phyloP scores from a whole-genome alignment of 2,329 filamentous ascomycete species.

The Aspergillus persii region DNA sequence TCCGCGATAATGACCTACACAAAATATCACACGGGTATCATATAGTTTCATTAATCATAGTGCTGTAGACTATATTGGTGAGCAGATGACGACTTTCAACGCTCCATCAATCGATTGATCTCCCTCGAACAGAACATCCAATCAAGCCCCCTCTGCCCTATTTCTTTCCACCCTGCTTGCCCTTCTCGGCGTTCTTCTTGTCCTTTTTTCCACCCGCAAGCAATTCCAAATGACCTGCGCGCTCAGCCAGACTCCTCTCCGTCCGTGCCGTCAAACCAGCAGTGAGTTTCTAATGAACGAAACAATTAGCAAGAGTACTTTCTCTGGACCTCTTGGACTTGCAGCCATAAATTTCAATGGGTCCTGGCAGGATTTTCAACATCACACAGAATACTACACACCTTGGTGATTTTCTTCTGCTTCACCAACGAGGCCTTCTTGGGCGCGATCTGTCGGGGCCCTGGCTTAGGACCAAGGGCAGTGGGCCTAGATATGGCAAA shows the following conservation, averaged over 20 bases:
- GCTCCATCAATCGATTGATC: not conserved
- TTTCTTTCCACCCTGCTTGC: constrained; percentile 24
- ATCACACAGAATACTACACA: constrained; percentile 22
- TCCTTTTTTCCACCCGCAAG: constrained; percentile 66
- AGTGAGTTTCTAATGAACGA: constrained; percentile 53
- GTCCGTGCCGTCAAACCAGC: constrained; percentile 63
- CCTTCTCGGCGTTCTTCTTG: constrained; percentile 38
- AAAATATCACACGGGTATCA: constrained; percentile 12
- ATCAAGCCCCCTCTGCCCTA: constrained; percentile 8
- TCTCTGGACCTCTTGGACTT: not conserved
- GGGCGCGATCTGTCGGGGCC: constrained; percentile 62
- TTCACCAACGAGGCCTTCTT: constrained; percentile 62
- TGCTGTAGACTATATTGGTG: not conserved
- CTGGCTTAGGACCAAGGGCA: constrained; percentile 54
- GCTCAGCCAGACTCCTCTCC: constrained; percentile 64
- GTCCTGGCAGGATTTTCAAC: no score
- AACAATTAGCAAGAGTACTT: not conserved
- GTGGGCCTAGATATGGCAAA: constrained; percentile 15
- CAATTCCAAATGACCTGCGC: constrained; percentile 69
- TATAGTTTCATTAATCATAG: constrained; percentile 17
- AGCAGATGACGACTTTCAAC: not conserved
- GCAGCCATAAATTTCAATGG: no score
- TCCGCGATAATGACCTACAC: no score
- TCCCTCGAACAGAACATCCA: not conserved
- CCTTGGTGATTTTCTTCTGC: constrained; percentile 63